These are phyloP conservation scores for Candida khao-thaluensis DNA, from an alignment of 805 yeast species.

Conservation along the genomic window DNA sequence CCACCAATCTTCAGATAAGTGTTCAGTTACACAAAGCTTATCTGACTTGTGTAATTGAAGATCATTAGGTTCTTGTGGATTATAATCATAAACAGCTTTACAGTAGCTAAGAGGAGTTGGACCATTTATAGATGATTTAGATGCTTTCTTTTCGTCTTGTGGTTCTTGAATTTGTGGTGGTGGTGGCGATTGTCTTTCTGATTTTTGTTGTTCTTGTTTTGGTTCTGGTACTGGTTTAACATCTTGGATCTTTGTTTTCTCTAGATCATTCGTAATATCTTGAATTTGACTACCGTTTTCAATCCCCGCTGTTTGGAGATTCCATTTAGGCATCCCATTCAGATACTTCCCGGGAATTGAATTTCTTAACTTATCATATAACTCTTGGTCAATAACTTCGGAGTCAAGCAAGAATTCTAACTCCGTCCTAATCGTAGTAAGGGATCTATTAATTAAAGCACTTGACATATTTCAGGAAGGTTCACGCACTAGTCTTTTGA, in stretches of 20 bases:
- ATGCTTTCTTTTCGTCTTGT: neutral
- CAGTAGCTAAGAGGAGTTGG: conserved; percentile 29
- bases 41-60: conserved; percentile 65
- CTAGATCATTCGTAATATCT: conserved; percentile 8
- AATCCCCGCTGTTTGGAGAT: neutral
- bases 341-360: conserved; percentile 59
- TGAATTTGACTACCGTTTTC: neutral
- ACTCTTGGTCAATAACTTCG: conserved; percentile 60
- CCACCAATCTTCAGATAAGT: conserved; percentile 87
- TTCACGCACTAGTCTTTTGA: conserved; percentile 8
- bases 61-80: conserved; percentile 76
- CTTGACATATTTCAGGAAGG: conserved; percentile 33
- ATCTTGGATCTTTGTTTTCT: neutral
- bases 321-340: conserved; percentile 49
- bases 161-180: neutral
- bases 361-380: conserved; percentile 48
- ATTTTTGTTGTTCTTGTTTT: conserved; percentile 1
- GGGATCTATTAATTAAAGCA: conserved; percentile 72
- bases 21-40: conserved; percentile 66
- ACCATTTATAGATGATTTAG: conserved; percentile 17
- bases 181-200: conserved; percentile 7
- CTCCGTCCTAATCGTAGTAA: conserved; percentile 73
- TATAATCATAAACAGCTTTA: conserved; percentile 74
- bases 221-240: neutral
- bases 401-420: conserved; percentile 77